A percentile compares a stretch with the other conserved stretches of the same genome.
Evolutionary conservation across 345 rosid species (phyloP).

Genomic region (Draba incana): DNA sequence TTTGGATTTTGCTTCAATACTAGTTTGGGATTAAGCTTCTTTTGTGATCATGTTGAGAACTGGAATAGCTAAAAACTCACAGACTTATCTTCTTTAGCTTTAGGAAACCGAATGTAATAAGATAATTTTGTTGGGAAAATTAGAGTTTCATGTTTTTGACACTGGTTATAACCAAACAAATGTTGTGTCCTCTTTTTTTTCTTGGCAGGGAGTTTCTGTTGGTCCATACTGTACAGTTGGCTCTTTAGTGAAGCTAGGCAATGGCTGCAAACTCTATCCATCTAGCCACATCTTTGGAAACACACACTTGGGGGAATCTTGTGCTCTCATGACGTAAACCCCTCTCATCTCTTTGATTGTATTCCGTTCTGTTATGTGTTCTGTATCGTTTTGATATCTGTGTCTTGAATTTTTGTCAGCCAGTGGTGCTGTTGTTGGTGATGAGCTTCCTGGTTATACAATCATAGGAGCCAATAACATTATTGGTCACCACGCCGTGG

Average conservation of each 20-base stretch:
- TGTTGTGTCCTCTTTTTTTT: not conserved
- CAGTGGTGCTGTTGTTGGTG: conserved; percentile 96
- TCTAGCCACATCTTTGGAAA: no score
- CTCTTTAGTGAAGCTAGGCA: conserved; percentile 74
- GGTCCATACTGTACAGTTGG: conserved; percentile 90
- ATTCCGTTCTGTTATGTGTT: not conserved
- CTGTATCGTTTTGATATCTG: conserved; percentile 3
- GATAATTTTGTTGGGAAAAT: not conserved
- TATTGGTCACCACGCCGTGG: conserved; percentile 77
- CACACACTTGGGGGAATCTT: no score
- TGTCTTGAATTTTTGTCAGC: conserved; percentile 48
- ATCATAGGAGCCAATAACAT: conserved; percentile 67
- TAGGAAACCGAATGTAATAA: no score
- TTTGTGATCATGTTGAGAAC: not conserved
- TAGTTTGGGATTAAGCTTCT: not conserved
- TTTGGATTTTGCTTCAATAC: not conserved
- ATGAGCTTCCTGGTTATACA: conserved; percentile 79
- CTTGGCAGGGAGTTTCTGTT: conserved; percentile 65
- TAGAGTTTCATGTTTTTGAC: not conserved
- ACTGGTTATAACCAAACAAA: not conserved
- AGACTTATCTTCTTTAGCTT: no score
- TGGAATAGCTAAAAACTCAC: not conserved
- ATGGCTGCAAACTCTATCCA: conserved; percentile 72
- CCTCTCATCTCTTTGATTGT: conserved; percentile 9
- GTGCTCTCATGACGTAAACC: no score